Conservation (phyloP, 2,329 filamentous ascomycete species). For the Aureobasidium musti region DNA sequence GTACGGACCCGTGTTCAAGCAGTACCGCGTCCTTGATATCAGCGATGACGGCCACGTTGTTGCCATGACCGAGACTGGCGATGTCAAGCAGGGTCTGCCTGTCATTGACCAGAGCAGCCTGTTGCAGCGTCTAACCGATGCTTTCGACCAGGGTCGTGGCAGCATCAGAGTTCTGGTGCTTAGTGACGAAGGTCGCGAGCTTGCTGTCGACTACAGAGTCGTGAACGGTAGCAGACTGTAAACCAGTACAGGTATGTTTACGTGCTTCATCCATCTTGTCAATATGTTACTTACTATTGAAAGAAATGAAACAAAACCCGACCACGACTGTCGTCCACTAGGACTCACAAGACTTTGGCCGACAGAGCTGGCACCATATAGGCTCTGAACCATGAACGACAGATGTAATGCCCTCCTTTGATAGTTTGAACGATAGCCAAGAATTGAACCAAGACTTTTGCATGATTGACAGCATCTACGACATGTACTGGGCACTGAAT, state of each 20-base stretch:
- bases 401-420: constrained; percentile 21
- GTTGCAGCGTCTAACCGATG: constrained; percentile 73
- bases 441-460: constrained; percentile 8
- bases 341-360: neutral
- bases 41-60: constrained; percentile 79
- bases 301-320: neutral
- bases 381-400: neutral
- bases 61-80: constrained; percentile 98
- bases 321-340: neutral
- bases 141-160: constrained; percentile 90
- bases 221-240: constrained; percentile 76
- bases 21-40: constrained; percentile 99
- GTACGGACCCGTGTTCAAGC: constrained; percentile 99
- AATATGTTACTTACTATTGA: neutral
- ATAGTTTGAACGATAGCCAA: constrained; percentile 14
- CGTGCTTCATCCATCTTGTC: neutral
- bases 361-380: neutral
- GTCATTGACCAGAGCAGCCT: constrained; percentile 96
- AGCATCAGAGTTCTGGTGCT: constrained; percentile 95
- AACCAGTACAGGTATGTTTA: constrained; percentile 29
- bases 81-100: constrained; percentile 93
- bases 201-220: constrained; percentile 98
- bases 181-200: constrained; percentile 87
- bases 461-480: neutral
- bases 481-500: neutral